Percentiles rank a stretch among this genome's conserved stretches.
phyloP scores from a whole-genome alignment of 2,329 filamentous ascomycete genomes.

The Dothideomycetes sp. region DNA sequence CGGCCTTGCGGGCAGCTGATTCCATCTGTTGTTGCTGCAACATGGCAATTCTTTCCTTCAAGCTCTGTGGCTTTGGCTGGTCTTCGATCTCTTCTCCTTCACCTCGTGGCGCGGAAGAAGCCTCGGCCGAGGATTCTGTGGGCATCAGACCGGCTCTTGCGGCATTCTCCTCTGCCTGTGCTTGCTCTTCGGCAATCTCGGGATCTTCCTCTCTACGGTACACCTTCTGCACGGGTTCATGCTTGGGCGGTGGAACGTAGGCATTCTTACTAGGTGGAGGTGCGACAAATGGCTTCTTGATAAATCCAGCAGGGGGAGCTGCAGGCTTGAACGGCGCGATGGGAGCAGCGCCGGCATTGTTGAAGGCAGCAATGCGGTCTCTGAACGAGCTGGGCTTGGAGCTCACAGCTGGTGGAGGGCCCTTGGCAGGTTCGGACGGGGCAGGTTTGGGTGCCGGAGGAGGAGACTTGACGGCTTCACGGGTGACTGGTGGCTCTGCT shows the following conservation, averaged over 20 bases:
- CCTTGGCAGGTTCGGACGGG: conserved; percentile 38
- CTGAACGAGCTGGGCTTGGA: conserved; percentile 83
- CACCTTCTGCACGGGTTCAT: conserved; percentile 57
- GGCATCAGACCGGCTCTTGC: conserved; percentile 55
- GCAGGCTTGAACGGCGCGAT: conserved; percentile 82
- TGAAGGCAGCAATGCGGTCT: conserved; percentile 95
- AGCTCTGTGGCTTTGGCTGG: conserved; percentile 78
- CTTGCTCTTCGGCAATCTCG: conserved; percentile 50
- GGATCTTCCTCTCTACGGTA: conserved; percentile 87
- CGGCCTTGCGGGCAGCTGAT: conserved; percentile 72
- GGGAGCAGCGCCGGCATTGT: conserved; percentile 76
- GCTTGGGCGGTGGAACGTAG: conserved; percentile 71
- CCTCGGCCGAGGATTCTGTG: conserved; percentile 21
- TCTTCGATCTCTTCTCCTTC: conserved; percentile 56
- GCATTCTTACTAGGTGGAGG: conserved; percentile 88
- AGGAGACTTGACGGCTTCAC: conserved; percentile 20
- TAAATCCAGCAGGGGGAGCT: conserved; percentile 58
- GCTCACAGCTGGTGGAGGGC: conserved; percentile 55
- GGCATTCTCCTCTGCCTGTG: conserved; percentile 56
- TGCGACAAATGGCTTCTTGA: conserved; percentile 95
- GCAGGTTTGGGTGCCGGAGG: conserved; percentile 19
- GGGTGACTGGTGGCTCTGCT: conserved; percentile 4
- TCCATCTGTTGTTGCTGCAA: conserved; percentile 91
- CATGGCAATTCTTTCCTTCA: conserved; percentile 92
- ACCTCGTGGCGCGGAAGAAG: conserved; percentile 19